These are phyloP conservation scores for Pilobolus umbonatus DNA, from an alignment of 192 early-diverging fungal genomes.

Conservation along the genomic window DNA sequence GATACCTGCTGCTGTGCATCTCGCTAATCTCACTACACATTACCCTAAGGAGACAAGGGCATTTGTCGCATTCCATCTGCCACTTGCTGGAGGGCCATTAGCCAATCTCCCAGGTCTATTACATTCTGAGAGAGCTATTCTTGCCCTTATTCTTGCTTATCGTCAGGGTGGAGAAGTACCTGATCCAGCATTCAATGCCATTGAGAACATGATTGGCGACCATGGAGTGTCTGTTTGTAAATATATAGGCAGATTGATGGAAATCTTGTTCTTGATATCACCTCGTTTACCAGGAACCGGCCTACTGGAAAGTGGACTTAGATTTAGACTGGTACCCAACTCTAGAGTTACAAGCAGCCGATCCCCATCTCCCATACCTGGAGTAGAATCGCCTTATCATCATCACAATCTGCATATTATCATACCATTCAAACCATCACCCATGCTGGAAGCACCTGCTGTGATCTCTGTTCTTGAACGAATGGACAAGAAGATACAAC, in stretches of 20 bases:
- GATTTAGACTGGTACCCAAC: neutral
- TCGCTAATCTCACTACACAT: conserved; percentile 43
- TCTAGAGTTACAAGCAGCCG: neutral
- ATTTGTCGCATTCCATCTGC: conserved; percentile 43
- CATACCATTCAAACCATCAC: neutral
- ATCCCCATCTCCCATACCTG: neutral
- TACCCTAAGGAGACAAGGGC: conserved; percentile 53
- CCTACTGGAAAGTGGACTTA: conserved; percentile 17
- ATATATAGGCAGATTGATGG: conserved; percentile 42
- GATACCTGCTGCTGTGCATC: conserved; percentile 39
- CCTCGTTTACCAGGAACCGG: conserved; percentile 25
- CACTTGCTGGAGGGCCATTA: conserved; percentile 45
- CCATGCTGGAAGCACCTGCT: conserved; percentile 16
- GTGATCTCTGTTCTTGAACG: conserved; percentile 16
- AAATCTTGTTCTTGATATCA: conserved; percentile 26
- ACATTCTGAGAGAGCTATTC: conserved; percentile 45
- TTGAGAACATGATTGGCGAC: conserved; percentile 39
- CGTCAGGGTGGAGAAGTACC: conserved; percentile 45
- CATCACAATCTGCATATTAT: neutral
- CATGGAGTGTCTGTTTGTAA: conserved; percentile 35
- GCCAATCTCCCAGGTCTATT: conserved; percentile 47
- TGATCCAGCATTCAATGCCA: conserved; percentile 35
- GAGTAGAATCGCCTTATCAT: conserved; percentile 1
- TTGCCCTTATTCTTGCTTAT: conserved; percentile 44
- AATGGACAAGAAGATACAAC: conserved; percentile 18